phyloP scores from a whole-genome alignment of 352 stramenopile genomes.

The Pythium pyrilobum region DNA sequence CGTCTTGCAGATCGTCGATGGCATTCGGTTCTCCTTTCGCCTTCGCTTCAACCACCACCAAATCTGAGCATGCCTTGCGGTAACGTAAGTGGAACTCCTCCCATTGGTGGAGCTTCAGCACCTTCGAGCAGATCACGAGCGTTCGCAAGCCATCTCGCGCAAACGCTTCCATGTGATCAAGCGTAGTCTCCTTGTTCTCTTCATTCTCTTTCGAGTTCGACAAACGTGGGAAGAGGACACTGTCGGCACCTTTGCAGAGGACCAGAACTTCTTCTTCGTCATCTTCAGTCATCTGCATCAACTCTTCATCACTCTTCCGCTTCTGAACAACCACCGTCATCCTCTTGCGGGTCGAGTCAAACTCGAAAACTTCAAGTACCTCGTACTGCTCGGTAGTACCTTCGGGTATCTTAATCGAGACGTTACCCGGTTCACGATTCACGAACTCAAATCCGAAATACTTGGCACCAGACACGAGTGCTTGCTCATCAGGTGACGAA shows the following conservation, averaged over 20 bases:
- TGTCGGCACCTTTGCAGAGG: conserved; percentile 80
- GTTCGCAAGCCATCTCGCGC: conserved; percentile 85
- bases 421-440: conserved; percentile 57
- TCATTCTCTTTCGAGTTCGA: conserved; percentile 33
- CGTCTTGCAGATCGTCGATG: conserved; percentile 65
- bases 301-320: conserved; percentile 59
- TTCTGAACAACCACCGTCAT: conserved; percentile 85
- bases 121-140: conserved; percentile 75
- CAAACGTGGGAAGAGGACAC: conserved; percentile 80
- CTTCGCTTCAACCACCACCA: conserved; percentile 71
- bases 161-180: conserved; percentile 77
- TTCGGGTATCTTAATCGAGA: conserved; percentile 61
- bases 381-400: conserved; percentile 71
- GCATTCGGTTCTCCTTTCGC: conserved; percentile 47
- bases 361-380: conserved; percentile 92
- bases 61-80: conserved; percentile 46
- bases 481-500: conserved; percentile 86
- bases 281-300: conserved; percentile 59
- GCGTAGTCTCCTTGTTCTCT: conserved; percentile 34
- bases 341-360: conserved; percentile 86
- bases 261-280: conserved; percentile 73
- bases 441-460: conserved; percentile 84
- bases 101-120: conserved; percentile 50
- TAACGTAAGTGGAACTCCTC: conserved; percentile 65
- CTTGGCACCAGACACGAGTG: conserved; percentile 81